phyloP scores from a whole-genome alignment of 345 rosid genomes.

The Laguncularia racemosa region DNA sequence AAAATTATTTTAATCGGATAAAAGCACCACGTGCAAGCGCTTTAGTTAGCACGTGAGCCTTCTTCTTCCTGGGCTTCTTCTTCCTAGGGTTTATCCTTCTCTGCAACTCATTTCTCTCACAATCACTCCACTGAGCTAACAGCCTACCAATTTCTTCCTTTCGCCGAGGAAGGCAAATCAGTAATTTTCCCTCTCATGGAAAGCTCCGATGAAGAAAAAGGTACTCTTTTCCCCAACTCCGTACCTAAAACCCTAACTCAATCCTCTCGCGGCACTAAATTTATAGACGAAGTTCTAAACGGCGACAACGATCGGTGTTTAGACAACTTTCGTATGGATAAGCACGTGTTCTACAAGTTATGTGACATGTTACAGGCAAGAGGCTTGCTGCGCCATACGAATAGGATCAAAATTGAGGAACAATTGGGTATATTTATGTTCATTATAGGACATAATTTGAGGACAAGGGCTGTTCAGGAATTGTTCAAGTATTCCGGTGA shows the following conservation, averaged over 20 bases:
- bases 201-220: constrained; percentile 52
- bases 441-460: constrained; percentile 77
- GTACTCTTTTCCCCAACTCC: constrained; percentile 24
- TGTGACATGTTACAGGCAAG: constrained; percentile 67
- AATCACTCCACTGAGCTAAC: too few species aligned
- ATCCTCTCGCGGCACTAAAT: constrained; percentile 44
- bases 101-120: too few species aligned
- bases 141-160: too few species aligned
- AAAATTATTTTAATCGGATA: too few species aligned
- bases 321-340: constrained; percentile 90
- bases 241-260: constrained; percentile 37
- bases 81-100: too few species aligned
- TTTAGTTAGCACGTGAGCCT: too few species aligned
- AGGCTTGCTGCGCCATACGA: constrained; percentile 84
- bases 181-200: constrained; percentile 22
- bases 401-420: constrained; percentile 83
- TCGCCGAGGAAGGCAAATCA: too few species aligned
- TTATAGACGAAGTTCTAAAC: constrained; percentile 70
- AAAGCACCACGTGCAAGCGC: too few species aligned
- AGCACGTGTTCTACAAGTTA: constrained; percentile 68
- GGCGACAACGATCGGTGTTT: constrained; percentile 55
- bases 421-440: constrained; percentile 80
- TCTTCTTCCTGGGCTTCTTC: too few species aligned
- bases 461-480: constrained; percentile 88
- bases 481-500: constrained; percentile 74